These are phyloP conservation scores for Trametes cinnabarina DNA, from an alignment of 768 basidiomycete species.

Conservation along the genomic window DNA sequence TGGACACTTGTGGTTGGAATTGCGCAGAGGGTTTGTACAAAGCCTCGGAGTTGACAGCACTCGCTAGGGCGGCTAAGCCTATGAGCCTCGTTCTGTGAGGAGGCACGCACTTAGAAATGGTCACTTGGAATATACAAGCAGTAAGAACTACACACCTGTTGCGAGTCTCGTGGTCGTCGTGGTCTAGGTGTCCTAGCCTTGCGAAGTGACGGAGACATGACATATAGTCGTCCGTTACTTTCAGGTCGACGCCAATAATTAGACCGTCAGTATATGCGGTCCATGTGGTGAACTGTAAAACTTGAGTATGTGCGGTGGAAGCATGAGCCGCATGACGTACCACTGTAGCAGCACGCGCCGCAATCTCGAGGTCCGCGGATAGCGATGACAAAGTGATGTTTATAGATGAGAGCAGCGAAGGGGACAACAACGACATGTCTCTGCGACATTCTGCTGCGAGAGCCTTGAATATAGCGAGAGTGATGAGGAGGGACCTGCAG, in stretches of 20 bases:
- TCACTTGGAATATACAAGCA: neutral
- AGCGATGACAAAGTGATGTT: constrained; percentile 54
- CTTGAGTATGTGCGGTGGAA: neutral
- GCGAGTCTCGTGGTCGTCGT: constrained; percentile 63
- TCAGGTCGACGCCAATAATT: constrained; percentile 73
- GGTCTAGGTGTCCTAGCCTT: constrained; percentile 50
- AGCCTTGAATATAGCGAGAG: constrained; percentile 77
- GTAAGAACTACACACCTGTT: constrained; percentile 54
- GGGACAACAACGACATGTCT: constrained; percentile 74
- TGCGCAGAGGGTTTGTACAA: constrained; percentile 70
- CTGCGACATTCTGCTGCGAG: constrained; percentile 85
- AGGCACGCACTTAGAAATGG: neutral
- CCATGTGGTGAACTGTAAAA: constrained; percentile 81
- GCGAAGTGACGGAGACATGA: constrained; percentile 65
- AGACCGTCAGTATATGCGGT: constrained; percentile 88
- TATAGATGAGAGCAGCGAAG: constrained; percentile 65
- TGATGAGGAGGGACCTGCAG: constrained; percentile 71
- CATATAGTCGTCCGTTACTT: constrained; percentile 68
- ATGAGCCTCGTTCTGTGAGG: constrained; percentile 73
- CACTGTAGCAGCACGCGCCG: constrained; percentile 74
- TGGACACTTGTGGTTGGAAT: constrained; percentile 68
- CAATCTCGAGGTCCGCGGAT: constrained; percentile 68
- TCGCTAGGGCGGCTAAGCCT: constrained; percentile 79
- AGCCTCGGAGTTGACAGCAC: constrained; percentile 81
- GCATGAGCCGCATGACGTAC: constrained; percentile 42